Base-by-base conservation (phyloP, 805 yeast species). In the Jamesozyma hellenica region DNA sequence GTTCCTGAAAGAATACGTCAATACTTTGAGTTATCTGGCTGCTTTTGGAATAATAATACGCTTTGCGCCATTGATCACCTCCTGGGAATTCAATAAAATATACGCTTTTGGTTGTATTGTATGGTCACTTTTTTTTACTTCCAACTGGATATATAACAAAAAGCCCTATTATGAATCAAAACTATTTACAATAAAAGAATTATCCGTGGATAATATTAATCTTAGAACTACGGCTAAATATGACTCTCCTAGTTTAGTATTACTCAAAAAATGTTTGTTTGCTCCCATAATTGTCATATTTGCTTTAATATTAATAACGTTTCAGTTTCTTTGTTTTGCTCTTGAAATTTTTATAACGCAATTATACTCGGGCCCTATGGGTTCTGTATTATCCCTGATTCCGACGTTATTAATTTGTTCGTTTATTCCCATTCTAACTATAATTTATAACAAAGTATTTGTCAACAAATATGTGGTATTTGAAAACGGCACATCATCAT, bases 341-440 rank as follows among this genome's bases (percentile, higher is more conserved):
- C 57, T 86, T 46, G 98, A 92, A 64, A 85, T 92, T 47, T 82
- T 84, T 52, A 58, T 88, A 42, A 71, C 79, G n/a, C 95, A 92
- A 60, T 60, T 92, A 34, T 92, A 90, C 58, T 74, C 78, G 48
- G 96, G 96, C 12, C 90, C 95, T 1, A 72, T 79, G 27, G 74
- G 79, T 56, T 39, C 59, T 1, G 47, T 79, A 29, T 63, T 86
- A 32, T 68, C 81, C 0, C 67, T 90, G 32, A 58, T 79, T 10
- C 98, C 99, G 35, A 82, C 94, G 0, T 68, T 77, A 12, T 63
- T 84, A 45, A 68, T 85, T 26, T 70, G 80, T 5, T 77, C 66
- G 1, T 73, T 81, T 48, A 80, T 82, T 2, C 94, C 94, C 4
- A 56, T 81, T 14, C 66, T 81, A 43, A 77, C 86, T 3, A 60